These are phyloP conservation scores for Aureobasidium uvarum DNA, from an alignment of 2,329 filamentous ascomycete species.

Conservation along the genomic window DNA sequence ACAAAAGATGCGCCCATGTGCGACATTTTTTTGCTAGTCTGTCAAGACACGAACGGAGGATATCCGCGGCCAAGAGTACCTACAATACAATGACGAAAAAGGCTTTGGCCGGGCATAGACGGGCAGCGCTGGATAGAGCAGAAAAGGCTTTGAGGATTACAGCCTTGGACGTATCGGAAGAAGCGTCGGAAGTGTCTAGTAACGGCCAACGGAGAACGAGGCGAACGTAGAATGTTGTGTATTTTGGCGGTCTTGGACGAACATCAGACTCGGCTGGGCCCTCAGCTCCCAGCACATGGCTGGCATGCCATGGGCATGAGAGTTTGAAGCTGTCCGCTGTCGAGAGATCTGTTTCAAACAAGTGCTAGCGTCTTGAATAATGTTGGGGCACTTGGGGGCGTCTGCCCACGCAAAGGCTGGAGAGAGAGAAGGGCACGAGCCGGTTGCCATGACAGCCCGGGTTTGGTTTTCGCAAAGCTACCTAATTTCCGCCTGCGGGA, in stretches of 20 bases:
- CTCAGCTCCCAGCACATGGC: constrained; percentile 23
- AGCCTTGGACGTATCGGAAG: constrained; percentile 14
- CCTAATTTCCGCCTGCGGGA: constrained; percentile 25
- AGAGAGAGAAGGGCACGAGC: constrained; percentile 22
- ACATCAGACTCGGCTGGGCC: constrained; percentile 16
- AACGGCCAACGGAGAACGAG: constrained; percentile 24
- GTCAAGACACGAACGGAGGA: constrained; percentile 20
- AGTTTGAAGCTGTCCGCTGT: constrained; percentile 25
- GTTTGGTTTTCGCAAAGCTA: constrained; percentile 17
- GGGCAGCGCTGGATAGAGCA: not conserved
- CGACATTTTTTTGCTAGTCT: constrained; percentile 21
- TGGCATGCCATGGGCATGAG: constrained; percentile 19
- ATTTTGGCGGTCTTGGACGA: not conserved
- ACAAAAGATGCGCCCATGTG: constrained; percentile 13
- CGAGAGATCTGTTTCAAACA: constrained; percentile 25
- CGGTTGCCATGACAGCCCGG: constrained; percentile 26
- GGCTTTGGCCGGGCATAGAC: constrained; percentile 10
- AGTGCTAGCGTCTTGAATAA: constrained; percentile 23
- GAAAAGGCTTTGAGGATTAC: not conserved
- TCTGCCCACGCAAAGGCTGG: constrained; percentile 25
- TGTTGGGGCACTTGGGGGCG: constrained; percentile 18
- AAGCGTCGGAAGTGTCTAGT: constrained; percentile 15
- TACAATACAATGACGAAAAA: constrained; percentile 16
- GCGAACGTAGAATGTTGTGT: constrained; percentile 24
- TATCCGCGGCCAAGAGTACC: constrained; percentile 17